Base-by-base conservation (phyloP, 805 yeast species). In the Lachancea sp. region DNA sequence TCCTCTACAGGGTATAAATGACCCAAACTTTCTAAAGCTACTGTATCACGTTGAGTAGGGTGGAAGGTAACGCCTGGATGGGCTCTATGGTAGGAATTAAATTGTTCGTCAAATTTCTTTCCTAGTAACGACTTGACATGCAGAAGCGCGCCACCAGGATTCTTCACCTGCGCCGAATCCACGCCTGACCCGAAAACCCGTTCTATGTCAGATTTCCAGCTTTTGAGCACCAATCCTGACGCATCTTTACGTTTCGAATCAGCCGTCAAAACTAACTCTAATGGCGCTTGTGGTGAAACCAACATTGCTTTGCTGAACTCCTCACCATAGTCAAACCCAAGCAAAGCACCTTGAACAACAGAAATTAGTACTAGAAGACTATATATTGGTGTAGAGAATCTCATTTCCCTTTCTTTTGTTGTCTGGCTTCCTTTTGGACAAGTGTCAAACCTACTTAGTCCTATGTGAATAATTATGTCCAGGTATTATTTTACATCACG, bases 221-320 rank as follows among this genome's bases (percentile, higher is more conserved):
- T 60, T 38, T 78, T 74, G 45, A 89, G 69, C 1, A 84, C 80
- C 9, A 92, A 51, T 1, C 94, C 96, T 3, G 89, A 74, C 4
- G 80, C 68, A 53, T 90, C 97, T 59, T 92, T 92, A 43, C 98
- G 72, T 63, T 88, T 86, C 2, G 96, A 82, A 54, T 92, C 97
- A 19, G 86, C 81, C 3, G 97, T 86, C 46, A 92, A 67, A 11
- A 92, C 81, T 29, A 92, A 74, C 55, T 92, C 97, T 56, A 89
- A 80, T 12, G 88, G 83, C 16, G 87, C 78, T 9, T 88, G 86
- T 0, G 97, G 97, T 0, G 96, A 96, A 29, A 92, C 83, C 34
- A 92, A 68, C 36, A 81, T 85, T 2, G 95, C 87, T 59, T 92
- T 92, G 18, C 88, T 76, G 67, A 70, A 83, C 54, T 88, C 90